These are phyloP conservation scores for Fusarium abutilonis DNA, from an alignment of 2,329 filamentous ascomycete species.

Conservation along the genomic window DNA sequence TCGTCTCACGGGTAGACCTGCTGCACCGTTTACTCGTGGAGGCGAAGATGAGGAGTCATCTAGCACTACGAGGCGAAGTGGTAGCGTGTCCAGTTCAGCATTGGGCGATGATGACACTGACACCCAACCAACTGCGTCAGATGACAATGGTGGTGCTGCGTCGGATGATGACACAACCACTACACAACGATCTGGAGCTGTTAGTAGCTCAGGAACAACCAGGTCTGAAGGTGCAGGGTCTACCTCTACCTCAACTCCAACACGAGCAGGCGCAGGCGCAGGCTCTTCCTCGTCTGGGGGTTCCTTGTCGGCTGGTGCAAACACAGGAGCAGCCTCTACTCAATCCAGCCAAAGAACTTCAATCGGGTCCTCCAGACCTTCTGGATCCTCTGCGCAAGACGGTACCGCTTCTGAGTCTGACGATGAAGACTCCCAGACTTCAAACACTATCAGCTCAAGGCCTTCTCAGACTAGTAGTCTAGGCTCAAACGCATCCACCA, in stretches of 20 bases:
- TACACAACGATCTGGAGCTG: not conserved
- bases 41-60: not conserved
- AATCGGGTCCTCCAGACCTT: not conserved
- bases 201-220: not conserved
- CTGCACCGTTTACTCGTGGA: not conserved
- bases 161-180: not conserved
- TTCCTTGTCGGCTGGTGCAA: not conserved
- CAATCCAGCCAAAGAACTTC: not conserved
- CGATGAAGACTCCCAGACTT: not conserved
- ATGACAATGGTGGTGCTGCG: rapidly evolving
- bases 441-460: not conserved
- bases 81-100: not conserved
- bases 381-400: too few relatives aligned
- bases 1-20: not conserved
- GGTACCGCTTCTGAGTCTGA: not conserved
- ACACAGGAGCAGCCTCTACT: not conserved
- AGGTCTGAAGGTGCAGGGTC: rapidly evolving
- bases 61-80: not conserved
- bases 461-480: not conserved
- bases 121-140: not conserved
- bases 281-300: not conserved
- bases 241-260: not conserved
- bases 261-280: not conserved
- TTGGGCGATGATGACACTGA: not conserved
- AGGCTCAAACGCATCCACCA: not conserved